phyloP scores from a whole-genome alignment of 192 early-diverging fungal genomes.

The Coemansia asiatica region DNA sequence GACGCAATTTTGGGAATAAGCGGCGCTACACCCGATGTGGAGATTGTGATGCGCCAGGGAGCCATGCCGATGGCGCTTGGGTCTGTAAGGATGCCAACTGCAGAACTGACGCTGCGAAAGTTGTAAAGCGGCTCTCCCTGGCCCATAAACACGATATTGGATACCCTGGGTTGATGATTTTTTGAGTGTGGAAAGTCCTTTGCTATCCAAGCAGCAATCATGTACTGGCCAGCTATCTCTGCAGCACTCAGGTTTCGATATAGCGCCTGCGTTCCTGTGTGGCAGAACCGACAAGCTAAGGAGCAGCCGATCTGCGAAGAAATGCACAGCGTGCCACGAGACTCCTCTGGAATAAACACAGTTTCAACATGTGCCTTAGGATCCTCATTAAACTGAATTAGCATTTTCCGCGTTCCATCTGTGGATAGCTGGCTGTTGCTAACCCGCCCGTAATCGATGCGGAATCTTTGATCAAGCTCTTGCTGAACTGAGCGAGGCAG shows the following conservation, averaged over 20 bases:
- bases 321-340: constrained; percentile 72
- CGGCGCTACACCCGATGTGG: constrained; percentile 83
- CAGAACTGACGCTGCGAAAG: constrained; percentile 65
- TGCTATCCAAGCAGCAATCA: constrained; percentile 61
- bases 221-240: constrained; percentile 72
- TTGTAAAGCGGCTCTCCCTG: constrained; percentile 91
- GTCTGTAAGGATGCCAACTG: constrained; percentile 61
- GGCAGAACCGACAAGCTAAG: constrained; percentile 83
- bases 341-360: constrained; percentile 73
- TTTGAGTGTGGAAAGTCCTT: constrained; percentile 61
- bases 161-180: constrained; percentile 56
- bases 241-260: constrained; percentile 69
- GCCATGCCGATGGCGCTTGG: constrained; percentile 60
- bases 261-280: constrained; percentile 86
- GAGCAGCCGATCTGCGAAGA: constrained; percentile 86
- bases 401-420: constrained; percentile 65
- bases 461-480: constrained; percentile 53
- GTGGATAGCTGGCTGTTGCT: constrained; percentile 56
- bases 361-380: constrained; percentile 67
- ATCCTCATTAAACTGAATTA: constrained; percentile 60
- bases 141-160: constrained; percentile 92
- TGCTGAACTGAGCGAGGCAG: constrained; percentile 57
- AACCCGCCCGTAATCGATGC: constrained; percentile 61
- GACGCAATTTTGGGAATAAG: constrained; percentile 72
- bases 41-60: constrained; percentile 78